Base-by-base conservation (phyloP, 192 early-diverging fungal species). In the Backusella liffmaniae region DNA sequence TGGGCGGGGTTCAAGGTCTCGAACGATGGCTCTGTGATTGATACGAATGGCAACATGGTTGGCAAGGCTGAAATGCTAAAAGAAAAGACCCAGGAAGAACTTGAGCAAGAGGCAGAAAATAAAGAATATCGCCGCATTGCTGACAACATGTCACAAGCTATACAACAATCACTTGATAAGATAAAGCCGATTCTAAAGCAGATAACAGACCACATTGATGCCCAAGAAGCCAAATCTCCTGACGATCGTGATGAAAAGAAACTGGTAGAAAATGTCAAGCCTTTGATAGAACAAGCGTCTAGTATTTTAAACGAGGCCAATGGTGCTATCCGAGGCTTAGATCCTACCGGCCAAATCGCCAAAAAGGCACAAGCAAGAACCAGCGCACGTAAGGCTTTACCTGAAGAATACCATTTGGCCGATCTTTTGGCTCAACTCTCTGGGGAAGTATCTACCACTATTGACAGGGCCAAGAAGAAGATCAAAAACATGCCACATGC, bases 381-480 rank as follows among this genome's bases (percentile, higher is more conserved):
- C 18, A 44, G 36, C 23, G 76, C 71, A 42, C n/a, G 70, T 8
- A 77, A 77, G 53, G 76, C 76, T 34, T 34, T 68, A 37, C 53
- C 49, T 44, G 76, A 70, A 37, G 69, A 77, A 29, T 66, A 77
- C 7, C 69, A 37, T 18, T 62, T 77, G 36, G 76, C 76, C 5
- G 70, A 77, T 9, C 49, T 71, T 26, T 62, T 77, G 34, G 10
- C 69, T 15, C 44, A 77, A 30, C 76, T 77, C 62, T 46, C 76
- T 35, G 76, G 76, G 0, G 76, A 77, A 72, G 56, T 77, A 16
- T 59, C 69, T 51, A 53, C 51, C 30, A 77, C 76, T 5, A 77
- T 77, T 34, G 76, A 77, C 8, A 65, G 70, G 2, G 76, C 76
- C 44, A 77, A 77, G 76, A 77, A 77, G 53, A 70, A 71, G 51